phyloP scores from a whole-genome alignment of 345 rosid species.

The Kernera saxatilis region DNA sequence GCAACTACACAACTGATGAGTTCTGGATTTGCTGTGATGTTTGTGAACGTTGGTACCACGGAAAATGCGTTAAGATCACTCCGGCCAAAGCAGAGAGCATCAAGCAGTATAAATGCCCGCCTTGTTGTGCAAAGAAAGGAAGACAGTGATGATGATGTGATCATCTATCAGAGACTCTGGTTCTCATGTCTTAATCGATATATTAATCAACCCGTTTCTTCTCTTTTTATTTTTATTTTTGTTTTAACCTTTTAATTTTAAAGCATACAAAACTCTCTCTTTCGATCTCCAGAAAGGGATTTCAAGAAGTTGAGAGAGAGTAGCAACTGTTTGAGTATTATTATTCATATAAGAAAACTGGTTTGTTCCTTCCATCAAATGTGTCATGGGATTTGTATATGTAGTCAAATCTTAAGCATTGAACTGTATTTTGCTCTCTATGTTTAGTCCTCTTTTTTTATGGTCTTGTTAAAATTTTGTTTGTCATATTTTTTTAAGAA shows the following conservation, averaged over 20 bases:
- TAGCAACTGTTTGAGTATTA: conserved; percentile 27
- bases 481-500: background rate
- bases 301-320: conserved; percentile 28
- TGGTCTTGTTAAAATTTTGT: background rate
- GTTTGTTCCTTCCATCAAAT: conserved; percentile 9
- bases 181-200: conserved; percentile 25
- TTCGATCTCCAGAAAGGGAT: conserved; percentile 16
- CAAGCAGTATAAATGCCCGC: conserved; percentile 83
- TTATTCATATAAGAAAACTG: conserved; percentile 16
- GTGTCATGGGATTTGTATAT: conserved; percentile 19
- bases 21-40: conserved; percentile 84
- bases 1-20: conserved; percentile 68
- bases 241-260: conserved; percentile 15
- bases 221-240: background rate
- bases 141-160: conserved; percentile 35
- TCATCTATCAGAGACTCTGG: conserved; percentile 4
- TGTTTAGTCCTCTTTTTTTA: background rate
- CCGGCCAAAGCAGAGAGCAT: conserved; percentile 79
- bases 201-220: conserved; percentile 15
- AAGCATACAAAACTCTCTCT: conserved; percentile 30
- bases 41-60: conserved; percentile 86
- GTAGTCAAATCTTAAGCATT: conserved; percentile 15
- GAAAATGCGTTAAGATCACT: conserved; percentile 80
- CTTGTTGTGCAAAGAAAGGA: conserved; percentile 75
- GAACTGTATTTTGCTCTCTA: conserved; percentile 6